Base-by-base conservation (phyloP, 169 alveolate species). In the Plasmodium billcollinsi region DNA sequence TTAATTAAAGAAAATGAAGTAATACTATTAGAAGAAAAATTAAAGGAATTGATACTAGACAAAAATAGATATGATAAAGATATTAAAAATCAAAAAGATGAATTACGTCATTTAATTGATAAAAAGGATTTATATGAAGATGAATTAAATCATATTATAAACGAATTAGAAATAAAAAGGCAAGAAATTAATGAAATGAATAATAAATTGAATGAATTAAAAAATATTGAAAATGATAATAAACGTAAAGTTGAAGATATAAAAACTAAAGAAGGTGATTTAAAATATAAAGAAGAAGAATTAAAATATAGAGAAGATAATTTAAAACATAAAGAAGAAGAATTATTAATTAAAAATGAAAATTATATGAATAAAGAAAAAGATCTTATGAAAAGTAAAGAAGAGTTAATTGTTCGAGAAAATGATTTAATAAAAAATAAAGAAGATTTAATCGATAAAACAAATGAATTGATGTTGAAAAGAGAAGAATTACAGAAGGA, bases 401-500 rank as follows among this genome's bases (percentile, higher is more conserved):
- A 69, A 56, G 90, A 80, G 24, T 20, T 80, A 12, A 20, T 67
- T 7, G 70, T 18, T 29, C 33, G 71, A 47, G 85, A 56, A 39
- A 80, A 58, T 20, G 90, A 80, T 11, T 29, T 80, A 3, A 8
- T 61, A 12, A 66, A 47, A 21, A 69, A 26, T 56, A 71, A 63
- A 15, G 63, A 69, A 21, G 90, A 80, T 3, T 45, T 80, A 24
- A 80, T 69, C 29, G 67, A 66, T 24, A 47, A 49, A 54, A 52
- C 45, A 24, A 80, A 80, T 21, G 90, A 80, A 29, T 61, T 80
- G 7, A 49, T 21, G 20, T 47, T 29, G 18, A 54, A 61, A 21
- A 61, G 47, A 49, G 90, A 80, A 69, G 74, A 80, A 69, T 49
- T 80, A 50, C 18, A 80, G 18, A 67, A 56, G 49, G 83, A 80